Evolutionary conservation across 2,329 filamentous ascomycete genomes (phyloP), one percentile per base, ranked within the genome.

Genomic region (Pseudocercospora cruenta): DNA sequence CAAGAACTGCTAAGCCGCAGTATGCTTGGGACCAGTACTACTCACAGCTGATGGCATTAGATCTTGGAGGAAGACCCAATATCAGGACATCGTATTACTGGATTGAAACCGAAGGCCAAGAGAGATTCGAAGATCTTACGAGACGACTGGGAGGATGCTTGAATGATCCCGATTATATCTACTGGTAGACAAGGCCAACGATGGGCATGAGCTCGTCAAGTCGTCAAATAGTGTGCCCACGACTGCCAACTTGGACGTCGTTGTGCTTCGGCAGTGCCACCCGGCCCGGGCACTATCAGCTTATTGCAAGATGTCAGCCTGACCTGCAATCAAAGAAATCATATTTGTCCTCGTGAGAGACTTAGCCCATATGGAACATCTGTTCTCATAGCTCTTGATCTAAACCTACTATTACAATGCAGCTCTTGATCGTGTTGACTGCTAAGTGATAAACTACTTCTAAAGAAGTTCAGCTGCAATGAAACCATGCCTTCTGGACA

Each of bases 1-100:
- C 64, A 21, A n/a, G 45, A 3, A 45, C 6, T 14, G 45, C 57
- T 12, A 57, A 58, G n/a, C 47, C 53, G 4, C 58, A 65, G 14
- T 63, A 62, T 55, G 58, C 45, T 12, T 69, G 64, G 64, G 53
- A 64, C n/a, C 28, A 53, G 14, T 69, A 62, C 45, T 39, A 60
- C 6, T 19, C 21, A 24, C 64, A 66, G 53, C 62, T 69, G 14
- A 28, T 28, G 7, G 1, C 43, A 5, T 19, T 64, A 19, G 9
- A 59, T 19, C 24, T 68, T 28, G 67, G 67, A 7, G 21, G 22
- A 9, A 45, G 33, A 3, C 61, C 63, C 21, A 58, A 66, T 14
- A 64, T 68, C 31, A 60, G 61, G 10, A 62, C 66, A 3, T 59
- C 63, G 22, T 39, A 36, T 10, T 55, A 66, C 58, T 66, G 64